These are phyloP conservation scores for Daldinia sp. DNA, from an alignment of 2,329 filamentous ascomycete species.

Conservation along the genomic window DNA sequence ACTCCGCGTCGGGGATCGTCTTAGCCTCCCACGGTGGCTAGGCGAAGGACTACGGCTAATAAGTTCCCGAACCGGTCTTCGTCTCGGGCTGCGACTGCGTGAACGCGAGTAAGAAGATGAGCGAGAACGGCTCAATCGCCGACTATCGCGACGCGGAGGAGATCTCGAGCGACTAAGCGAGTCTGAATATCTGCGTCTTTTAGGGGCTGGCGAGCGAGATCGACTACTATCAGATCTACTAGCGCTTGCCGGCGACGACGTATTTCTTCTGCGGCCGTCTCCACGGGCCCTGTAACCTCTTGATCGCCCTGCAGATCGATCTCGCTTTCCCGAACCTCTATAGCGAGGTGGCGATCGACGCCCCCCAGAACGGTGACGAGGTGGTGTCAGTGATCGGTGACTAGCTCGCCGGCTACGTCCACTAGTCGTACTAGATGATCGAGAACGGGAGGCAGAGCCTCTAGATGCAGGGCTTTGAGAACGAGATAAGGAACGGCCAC, in stretches of 20 bases:
- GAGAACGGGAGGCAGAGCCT: constrained; percentile 51
- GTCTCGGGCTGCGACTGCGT: constrained; percentile 51
- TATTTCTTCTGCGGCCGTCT: constrained; percentile 47
- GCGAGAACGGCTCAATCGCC: constrained; percentile 55
- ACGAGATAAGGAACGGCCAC: constrained; percentile 58
- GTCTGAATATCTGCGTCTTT: constrained; percentile 64
- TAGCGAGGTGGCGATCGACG: constrained; percentile 49
- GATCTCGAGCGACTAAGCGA: constrained; percentile 62
- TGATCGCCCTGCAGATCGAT: constrained; percentile 48
- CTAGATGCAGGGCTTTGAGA: constrained; percentile 55
- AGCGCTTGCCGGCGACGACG: constrained; percentile 47
- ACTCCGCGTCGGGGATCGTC: constrained; percentile 53
- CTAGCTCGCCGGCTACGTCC: constrained; percentile 46
- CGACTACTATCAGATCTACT: constrained; percentile 47
- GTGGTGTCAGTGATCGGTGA: constrained; percentile 47
- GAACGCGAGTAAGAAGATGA: constrained; percentile 57
- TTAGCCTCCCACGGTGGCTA: constrained; percentile 52
- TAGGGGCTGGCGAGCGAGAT: constrained; percentile 59
- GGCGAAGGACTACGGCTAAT: constrained; percentile 55
- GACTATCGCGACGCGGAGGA: constrained; percentile 55
- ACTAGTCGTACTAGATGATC: constrained; percentile 45
- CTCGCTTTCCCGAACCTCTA: constrained; percentile 47
- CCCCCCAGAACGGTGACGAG: constrained; percentile 44
- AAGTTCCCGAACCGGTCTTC: constrained; percentile 53
- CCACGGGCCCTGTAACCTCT: constrained; percentile 45